Evolutionary conservation across 164 flowering plant genomes (phyloP), one percentile per base, ranked within the genome.

Genomic region (Nymphaea colorata): DNA sequence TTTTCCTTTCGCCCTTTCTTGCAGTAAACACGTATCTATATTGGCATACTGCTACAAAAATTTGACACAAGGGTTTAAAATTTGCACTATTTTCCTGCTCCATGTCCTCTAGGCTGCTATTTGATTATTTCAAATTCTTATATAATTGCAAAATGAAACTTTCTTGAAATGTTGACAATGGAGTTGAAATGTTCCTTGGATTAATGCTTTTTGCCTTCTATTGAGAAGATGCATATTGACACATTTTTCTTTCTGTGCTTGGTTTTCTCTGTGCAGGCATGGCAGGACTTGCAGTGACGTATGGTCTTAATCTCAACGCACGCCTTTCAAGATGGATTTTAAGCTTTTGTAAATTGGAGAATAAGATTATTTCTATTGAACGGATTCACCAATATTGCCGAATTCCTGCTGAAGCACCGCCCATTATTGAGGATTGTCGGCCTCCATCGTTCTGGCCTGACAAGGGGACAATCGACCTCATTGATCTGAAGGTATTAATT

Each of bases 211-310:
- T 12, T 47, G 55, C 55, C 12, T 6, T 47, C 55, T 12, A 47
- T 6, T 47, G 11, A 47, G 12, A 47, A 47, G 55, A 47, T 47
- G 55, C 55, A 47, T 47, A 47, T 12, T 2, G 55, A 47, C 11
- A 47, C 11, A 47, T 7, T 47, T 6, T 47, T 12, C 7, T 47
- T 47, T 47, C 3, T 47, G 12, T 47, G 55, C 12, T 47, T 47
- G 55, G 7, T 12, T 47, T 47, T 12, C 7, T 47, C 11, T 71
- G 3, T 75, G 70, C 63, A 93, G 98, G 96, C 75, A 91, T 93
- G 94, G 98, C 98, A 14, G 98, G 98, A 47, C 93, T 93, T 77
- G 98, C 98, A 62, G 97, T 91, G 67, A 90, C 98, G 7, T 94
- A 90, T 77, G 99, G 98, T 67, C 90, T 94, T 69, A 91, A 94